Evolutionary conservation across 208 protist genomes (phyloP), one percentile per base, ranked within the genome.

Genomic region (Leishmania major): DNA sequence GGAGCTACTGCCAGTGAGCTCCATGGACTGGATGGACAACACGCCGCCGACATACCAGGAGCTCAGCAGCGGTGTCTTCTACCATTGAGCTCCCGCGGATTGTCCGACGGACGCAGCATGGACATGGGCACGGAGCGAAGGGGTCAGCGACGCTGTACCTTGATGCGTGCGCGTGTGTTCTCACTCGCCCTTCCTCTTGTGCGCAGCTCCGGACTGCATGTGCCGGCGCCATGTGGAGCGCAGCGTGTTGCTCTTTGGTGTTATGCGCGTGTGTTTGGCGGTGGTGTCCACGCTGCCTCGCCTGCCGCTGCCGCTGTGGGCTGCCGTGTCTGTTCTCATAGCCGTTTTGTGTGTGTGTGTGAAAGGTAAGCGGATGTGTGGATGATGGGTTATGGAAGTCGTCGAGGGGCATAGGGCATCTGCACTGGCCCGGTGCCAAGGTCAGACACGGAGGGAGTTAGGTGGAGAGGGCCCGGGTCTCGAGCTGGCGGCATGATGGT

Each of bases 11-110:
- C 94, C 94, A 57, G 87, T 96, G 40, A 91, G 89, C 78, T 86
- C 91, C 31, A 93, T 95, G 86, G 94, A 97, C 77, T 97, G 94
- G 93, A 88, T 97, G 83, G 87, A 89, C 59, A 92, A 64, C 47
- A 90, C 81, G 43, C 92, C 92, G 13, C 91, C 92, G 11, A 53
- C 72, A 13, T 92, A 94, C 66, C 89, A 92, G 71, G 93, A 97
- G 80, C 77, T 88, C 77, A 93, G 85, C 83, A 81, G 81, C 35
- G 88, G 93, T 40, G 78, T 78, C 45, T 87, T 87, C 78, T 80
- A 83, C 64, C 7, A 83, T 45, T 81, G 35, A 45, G 13, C 35
- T 22, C 10, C 17, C 28, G 40, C 45, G 28, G 45, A 28, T 51
- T 8, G n/a, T 8, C 22, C 37, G 45, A 53, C 28, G 8, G 8